phyloP scores from a whole-genome alignment of 1,284 basidiomycete genomes.

The Exsudoporus floridanus region DNA sequence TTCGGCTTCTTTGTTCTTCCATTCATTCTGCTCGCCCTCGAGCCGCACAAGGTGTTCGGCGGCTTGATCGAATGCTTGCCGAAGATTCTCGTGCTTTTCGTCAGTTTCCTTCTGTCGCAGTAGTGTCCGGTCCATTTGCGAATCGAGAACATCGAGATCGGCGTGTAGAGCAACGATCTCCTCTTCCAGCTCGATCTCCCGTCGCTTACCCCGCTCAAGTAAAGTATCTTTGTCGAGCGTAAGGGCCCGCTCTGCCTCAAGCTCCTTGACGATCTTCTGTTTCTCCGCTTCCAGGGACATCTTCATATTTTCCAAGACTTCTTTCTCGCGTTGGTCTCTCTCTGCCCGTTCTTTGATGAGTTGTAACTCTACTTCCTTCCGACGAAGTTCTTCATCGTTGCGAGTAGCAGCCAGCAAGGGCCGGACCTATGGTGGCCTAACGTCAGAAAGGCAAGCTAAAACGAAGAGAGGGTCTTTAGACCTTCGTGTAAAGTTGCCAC shows the following conservation, averaged over 20 bases:
- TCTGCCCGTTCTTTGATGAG: slow-evolving; percentile 84
- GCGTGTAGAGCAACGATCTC: slow-evolving; percentile 78
- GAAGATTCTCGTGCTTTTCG: slow-evolving; percentile 71
- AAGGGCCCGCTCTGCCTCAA: slow-evolving; percentile 81
- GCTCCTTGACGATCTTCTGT: slow-evolving; percentile 74
- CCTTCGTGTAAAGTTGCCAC: slow-evolving; percentile 98
- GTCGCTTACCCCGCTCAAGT: slow-evolving; percentile 83
- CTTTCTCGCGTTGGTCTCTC: slow-evolving; percentile 78
- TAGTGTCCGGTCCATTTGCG: slow-evolving; percentile 81
- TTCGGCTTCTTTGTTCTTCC: slow-evolving; percentile 60
- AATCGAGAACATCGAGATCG: slow-evolving; percentile 84
- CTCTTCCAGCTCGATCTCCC: slow-evolving; percentile 83
- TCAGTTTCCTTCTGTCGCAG: slow-evolving; percentile 75
- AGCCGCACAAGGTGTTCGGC: slow-evolving; percentile 80
- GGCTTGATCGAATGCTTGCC: slow-evolving; percentile 76
- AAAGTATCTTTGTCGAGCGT: slow-evolving; percentile 83
- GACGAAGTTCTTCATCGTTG: slow-evolving; percentile 88
- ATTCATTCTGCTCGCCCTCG: slow-evolving; percentile 74
- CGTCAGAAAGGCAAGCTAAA: slow-evolving; percentile 1
- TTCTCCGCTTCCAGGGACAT: slow-evolving; percentile 82
- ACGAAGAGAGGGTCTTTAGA: slow-evolving; percentile 25
- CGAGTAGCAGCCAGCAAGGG: slow-evolving; percentile 91
- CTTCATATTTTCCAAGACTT: slow-evolving; percentile 75
- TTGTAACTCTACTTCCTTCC: slow-evolving; percentile 85
- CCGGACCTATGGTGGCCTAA: slow-evolving; percentile 59